phyloP scores from a whole-genome alignment of 23 red algal species.

The Chondrus crispus region DNA sequence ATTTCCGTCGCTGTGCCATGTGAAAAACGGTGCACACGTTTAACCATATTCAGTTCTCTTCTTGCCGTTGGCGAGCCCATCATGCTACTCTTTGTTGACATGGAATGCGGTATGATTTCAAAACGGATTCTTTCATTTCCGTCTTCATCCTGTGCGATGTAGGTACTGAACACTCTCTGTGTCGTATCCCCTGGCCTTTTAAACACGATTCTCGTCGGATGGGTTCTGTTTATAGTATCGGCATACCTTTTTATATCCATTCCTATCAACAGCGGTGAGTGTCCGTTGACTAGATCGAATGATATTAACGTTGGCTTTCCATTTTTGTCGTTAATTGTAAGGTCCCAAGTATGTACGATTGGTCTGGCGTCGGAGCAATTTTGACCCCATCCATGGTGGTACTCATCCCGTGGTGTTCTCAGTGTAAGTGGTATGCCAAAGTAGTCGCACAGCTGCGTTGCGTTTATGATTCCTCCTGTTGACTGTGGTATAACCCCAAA shows the following conservation, averaged over 20 bases:
- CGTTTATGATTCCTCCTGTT: background rate
- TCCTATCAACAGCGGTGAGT: background rate
- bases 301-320: background rate
- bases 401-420: background rate
- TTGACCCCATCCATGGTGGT: background rate
- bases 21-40: background rate
- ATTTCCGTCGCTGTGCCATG: background rate
- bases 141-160: background rate
- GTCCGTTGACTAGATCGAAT: background rate
- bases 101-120: background rate
- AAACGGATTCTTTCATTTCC: background rate
- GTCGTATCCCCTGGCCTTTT: background rate
- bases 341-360: background rate
- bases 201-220: background rate
- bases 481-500: background rate
- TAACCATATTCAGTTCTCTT: background rate
- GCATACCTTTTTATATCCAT: background rate
- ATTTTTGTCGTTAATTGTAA: conserved; percentile 25
- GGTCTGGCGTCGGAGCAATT: background rate
- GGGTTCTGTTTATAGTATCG: background rate
- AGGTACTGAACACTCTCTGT: background rate
- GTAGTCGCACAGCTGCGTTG: background rate
- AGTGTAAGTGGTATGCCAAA: background rate
- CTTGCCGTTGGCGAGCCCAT: background rate
- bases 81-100: background rate